These are phyloP conservation scores for Pilaira anomala DNA, from an alignment of 192 early-diverging fungal species.

Conservation along the genomic window DNA sequence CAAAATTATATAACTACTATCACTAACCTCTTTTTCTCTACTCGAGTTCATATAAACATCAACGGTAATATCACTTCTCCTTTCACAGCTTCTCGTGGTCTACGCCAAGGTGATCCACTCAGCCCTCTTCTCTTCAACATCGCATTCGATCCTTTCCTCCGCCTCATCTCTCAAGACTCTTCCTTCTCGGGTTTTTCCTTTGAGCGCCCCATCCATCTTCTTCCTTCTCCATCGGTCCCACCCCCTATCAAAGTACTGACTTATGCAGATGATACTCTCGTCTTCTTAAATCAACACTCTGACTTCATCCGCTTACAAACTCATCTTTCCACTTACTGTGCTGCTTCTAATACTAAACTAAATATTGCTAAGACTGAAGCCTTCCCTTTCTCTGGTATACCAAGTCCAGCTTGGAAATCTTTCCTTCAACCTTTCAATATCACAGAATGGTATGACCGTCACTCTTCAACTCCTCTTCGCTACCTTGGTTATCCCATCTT, in stretches of 20 bases:
- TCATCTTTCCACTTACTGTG: neutral
- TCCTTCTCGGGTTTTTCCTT: neutral
- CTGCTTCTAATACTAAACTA: neutral
- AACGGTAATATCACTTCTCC: neutral
- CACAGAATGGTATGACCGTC: neutral
- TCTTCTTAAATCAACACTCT: neutral
- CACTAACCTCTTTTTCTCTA: neutral
- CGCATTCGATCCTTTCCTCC: slow-evolving; percentile 20
- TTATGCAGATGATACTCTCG: neutral
- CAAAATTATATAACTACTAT: neutral
- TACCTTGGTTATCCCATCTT: neutral
- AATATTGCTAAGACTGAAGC: slow-evolving; percentile 3
- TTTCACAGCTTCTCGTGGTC: neutral
- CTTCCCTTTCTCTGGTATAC: neutral
- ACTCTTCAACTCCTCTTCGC: neutral
- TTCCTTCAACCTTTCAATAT: neutral
- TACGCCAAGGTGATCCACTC: neutral
- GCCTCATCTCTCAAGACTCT: neutral
- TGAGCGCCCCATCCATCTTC: neutral
- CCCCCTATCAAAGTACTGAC: neutral
- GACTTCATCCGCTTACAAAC: neutral
- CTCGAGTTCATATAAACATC: neutral
- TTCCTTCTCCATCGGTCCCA: neutral
- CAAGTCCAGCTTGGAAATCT: neutral
- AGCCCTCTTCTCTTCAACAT: slow-evolving; percentile 2